Evolutionary conservation across 78 protist species (phyloP), one percentile per base, ranked within the genome.

Genomic region (Guillardia theta): DNA sequence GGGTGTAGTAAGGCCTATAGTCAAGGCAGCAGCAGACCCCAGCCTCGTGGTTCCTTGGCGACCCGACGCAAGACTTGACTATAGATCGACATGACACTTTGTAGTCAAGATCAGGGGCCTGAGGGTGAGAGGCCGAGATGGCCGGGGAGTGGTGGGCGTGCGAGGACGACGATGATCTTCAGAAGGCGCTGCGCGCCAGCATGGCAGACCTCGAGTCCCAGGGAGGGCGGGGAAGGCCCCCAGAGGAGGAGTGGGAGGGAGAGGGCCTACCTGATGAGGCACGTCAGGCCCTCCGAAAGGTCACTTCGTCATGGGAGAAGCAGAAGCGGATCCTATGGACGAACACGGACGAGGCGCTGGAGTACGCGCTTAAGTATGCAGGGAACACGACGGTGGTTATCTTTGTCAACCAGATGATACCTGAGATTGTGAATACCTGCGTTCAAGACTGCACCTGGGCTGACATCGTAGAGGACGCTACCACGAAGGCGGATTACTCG

Each of bases 171-270:
- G 83, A 70, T 43, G 83, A 70, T 6, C 83, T 70, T 24, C 83
- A 70, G 83, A 70, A 70, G 83, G 83, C 83, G 6, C 83, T 70
- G 83, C 83, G 83, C 46, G 83, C 83, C 83, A 33, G 45, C 12
- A 36, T 70, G 46, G 83, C 83, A 36, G 83, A 70, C n/a, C n/a
- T 70, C 21, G 83, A 70, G 83, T 36, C 46, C 41, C n/a, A 24
- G 27, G 41, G n/a, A 4, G 62, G 62, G 33, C 33, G 62, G 18
- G n/a, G n/a, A n/a, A n/a, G n/a, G n/a, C 83, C 36, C 1, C 83
- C 83, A 36, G 22, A 12, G 4, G 83, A 24, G 33, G 83, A n/a
- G n/a, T n/a, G n/a, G n/a, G 70, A 58, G 70, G 6, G 70, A 24
- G 70, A 30, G 21, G 70, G 70, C 21, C 83, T 70, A 3, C 83